Base-by-base conservation (phyloP, 1,284 basidiomycete species). In the Cryptococcus hybrid region DNA sequence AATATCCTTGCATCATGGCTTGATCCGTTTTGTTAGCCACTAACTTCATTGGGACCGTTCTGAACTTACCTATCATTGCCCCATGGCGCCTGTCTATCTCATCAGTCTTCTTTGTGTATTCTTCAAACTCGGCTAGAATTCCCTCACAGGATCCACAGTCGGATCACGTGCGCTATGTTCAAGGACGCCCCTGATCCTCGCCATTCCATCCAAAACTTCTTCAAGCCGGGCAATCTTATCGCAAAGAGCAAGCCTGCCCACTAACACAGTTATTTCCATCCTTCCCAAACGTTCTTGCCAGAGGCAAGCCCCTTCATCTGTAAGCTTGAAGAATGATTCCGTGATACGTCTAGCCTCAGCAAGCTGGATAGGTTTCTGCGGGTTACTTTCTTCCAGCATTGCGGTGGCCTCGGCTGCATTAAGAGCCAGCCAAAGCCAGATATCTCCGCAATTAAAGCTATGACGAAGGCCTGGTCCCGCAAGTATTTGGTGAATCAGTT, bases 221-320 rank as follows among this genome's bases (percentile, higher is more conserved):
- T 65, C 64, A 2, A 70, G 50, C 30, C 72, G 60, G 7, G 63
- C 60, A 2, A 76, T 57, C 36, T 69, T 62, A 55, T 76, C 72
- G 40, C 66, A 72, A 4, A 71, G 52, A 0, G 59, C 53, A 57
- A 76, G 56, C 43, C 67, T 62, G 7, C 74, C 74, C 0, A 75
- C 44, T 5, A 71, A 47, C 9, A 65, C 58, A 5, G 67, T 53
- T 0, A 62, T 54, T 36, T 60, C 61, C 2, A 55, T 51, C 24
- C 18, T 36, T 0, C 58, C 57, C 9, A 58, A n/a, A 7, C 51
- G 49, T 3, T 45, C 48, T 49, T 47, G 55, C 69, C 69, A 71
- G 1, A 62, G 40, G 6, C 52, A 54, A 7, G 44, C 46, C 15
- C 50, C 37, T 13, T 69, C 62, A 8, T 56, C 37, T 7, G 51